Evolutionary conservation across 306 rosid genomes (phyloP).

Genomic region (Casuarina equisetifolia): DNA sequence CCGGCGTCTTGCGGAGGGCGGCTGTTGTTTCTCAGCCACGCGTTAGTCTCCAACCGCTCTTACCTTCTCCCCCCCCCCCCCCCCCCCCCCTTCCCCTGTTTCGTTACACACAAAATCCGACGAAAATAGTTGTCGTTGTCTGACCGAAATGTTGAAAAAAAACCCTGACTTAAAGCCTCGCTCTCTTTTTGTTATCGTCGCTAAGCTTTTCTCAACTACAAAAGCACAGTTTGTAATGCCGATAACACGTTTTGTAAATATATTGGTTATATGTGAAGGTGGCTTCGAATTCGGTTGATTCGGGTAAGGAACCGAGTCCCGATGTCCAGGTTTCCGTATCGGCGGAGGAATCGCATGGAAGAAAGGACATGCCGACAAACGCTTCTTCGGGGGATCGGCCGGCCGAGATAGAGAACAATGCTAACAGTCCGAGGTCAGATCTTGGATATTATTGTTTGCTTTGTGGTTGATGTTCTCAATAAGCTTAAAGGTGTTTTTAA

Average conservation of each 20-base stretch:
- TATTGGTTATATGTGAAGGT: constrained; percentile 30
- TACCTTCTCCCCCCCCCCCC: background rate
- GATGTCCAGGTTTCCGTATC: constrained; percentile 44
- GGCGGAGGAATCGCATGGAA: constrained; percentile 45
- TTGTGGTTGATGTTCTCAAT: constrained; percentile 1
- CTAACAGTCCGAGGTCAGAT: constrained; percentile 60
- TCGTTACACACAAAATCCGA: background rate
- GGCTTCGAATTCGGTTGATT: constrained; percentile 47
- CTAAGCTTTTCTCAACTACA: constrained; percentile 12
- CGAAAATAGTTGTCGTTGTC: background rate
- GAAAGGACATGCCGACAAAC: constrained; percentile 51
- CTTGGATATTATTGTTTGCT: constrained; percentile 1
- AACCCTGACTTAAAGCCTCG: background rate
- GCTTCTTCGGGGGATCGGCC: constrained; percentile 47
- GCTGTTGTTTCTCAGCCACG: constrained; percentile 38
- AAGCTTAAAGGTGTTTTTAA: constrained; percentile 5
- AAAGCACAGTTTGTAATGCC: background rate
- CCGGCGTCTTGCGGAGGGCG: constrained; percentile 49
- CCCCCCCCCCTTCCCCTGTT: background rate
- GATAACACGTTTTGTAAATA: background rate
- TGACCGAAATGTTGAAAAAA: constrained; percentile 2
- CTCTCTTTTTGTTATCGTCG: background rate
- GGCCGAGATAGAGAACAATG: constrained; percentile 44
- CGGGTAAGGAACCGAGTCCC: constrained; percentile 43
- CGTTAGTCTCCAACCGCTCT: constrained; percentile 1